Evolutionary conservation across 2,329 filamentous ascomycete species (phyloP).

Genomic region (Fusarium ambrosium): DNA sequence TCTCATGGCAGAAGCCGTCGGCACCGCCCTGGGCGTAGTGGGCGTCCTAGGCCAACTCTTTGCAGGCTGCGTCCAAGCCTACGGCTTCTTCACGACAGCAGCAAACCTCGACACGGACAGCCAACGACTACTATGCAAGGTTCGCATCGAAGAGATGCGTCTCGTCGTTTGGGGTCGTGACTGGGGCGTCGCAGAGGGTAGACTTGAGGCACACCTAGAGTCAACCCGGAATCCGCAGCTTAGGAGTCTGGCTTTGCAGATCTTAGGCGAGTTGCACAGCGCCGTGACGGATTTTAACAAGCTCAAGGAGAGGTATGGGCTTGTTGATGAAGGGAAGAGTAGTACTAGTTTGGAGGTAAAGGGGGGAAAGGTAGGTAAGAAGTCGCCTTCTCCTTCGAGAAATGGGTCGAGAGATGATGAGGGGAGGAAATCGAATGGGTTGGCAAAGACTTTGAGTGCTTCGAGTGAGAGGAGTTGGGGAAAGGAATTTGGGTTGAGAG

Average conservation of each 20-base stretch:
- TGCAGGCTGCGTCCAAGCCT: constrained; percentile 61
- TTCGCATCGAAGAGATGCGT: constrained; percentile 64
- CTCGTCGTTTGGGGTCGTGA: constrained; percentile 62
- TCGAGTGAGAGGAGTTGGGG: constrained; percentile 48
- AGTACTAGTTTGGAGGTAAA: constrained; percentile 26
- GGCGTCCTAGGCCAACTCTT: constrained; percentile 62
- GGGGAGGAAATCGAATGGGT: constrained; percentile 31
- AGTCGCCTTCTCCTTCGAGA: constrained; percentile 41
- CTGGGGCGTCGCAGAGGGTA: constrained; percentile 62
- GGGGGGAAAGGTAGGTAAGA: constrained; percentile 17
- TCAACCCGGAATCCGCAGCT: constrained; percentile 55
- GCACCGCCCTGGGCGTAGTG: constrained; percentile 59
- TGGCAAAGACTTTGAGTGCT: constrained; percentile 23
- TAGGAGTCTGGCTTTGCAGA: constrained; percentile 56
- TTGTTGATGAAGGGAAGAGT: constrained; percentile 49
- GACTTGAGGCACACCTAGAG: constrained; percentile 58
- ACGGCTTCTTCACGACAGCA: constrained; percentile 59
- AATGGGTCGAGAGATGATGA: constrained; percentile 44
- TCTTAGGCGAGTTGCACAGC: constrained; percentile 58
- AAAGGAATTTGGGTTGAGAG: constrained; percentile 54
- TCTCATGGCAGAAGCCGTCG: constrained; percentile 55
- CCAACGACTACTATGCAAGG: constrained; percentile 61
- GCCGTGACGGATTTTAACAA: constrained; percentile 61
- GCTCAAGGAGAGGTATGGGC: constrained; percentile 58
- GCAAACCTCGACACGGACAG: constrained; percentile 58